Evolutionary conservation across 208 protist species (phyloP).

Genomic region (Acanthamoeba rhysodes): DNA sequence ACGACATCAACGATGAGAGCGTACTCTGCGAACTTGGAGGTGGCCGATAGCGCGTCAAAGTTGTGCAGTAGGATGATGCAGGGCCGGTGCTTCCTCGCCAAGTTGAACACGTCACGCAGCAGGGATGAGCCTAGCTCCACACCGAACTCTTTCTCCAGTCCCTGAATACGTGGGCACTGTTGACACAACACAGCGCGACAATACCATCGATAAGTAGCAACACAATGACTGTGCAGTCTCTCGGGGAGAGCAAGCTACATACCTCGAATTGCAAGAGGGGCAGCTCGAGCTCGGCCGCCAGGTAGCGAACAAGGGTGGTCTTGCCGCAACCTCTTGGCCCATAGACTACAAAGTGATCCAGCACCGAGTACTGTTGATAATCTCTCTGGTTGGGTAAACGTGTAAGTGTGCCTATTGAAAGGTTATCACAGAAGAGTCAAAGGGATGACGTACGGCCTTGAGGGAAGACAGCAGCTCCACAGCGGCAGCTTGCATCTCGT

Average conservation of each 20-base stretch:
- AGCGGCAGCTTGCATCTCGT: background rate
- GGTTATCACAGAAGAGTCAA: no score
- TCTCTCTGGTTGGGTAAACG: no score
- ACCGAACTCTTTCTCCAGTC: background rate
- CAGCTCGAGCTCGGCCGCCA: background rate
- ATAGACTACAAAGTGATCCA: background rate
- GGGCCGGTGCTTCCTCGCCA: background rate
- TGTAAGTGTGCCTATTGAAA: no score
- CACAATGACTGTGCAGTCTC: no score
- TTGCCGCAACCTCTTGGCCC: background rate
- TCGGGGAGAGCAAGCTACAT: no score
- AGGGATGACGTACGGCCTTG: background rate
- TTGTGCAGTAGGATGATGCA: slow-evolving; percentile 1
- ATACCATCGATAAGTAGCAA: no score
- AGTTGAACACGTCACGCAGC: background rate
- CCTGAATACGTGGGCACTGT: background rate
- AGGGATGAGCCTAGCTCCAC: background rate
- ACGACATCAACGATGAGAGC: no score
- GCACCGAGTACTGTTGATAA: no score
- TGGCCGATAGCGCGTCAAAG: background rate
- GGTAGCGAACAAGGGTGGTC: background rate
- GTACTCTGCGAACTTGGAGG: background rate
- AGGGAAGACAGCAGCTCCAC: background rate
- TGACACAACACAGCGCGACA: background rate
- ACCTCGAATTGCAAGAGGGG: background rate